phyloP scores from a whole-genome alignment of 2,329 filamentous ascomycete genomes.

The Arthroderma sp. region DNA sequence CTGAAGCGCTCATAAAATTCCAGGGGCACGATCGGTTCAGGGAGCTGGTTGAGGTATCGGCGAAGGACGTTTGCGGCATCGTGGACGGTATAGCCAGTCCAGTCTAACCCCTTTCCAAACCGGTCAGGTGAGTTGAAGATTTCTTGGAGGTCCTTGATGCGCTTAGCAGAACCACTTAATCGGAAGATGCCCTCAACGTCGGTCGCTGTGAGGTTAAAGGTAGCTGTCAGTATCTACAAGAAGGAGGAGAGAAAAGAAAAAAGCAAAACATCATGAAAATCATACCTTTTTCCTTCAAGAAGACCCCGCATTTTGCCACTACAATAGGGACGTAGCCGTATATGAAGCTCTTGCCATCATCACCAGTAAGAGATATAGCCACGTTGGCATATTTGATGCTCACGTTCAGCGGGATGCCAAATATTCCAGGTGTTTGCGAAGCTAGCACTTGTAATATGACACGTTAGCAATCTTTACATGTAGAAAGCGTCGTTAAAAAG shows the following conservation, averaged over 20 bases:
- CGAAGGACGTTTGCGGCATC: conserved; percentile 94
- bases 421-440: conserved; percentile 55
- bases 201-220: conserved; percentile 59
- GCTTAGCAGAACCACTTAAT: conserved; percentile 87
- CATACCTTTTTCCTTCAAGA: conserved; percentile 92
- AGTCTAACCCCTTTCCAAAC: conserved; percentile 92
- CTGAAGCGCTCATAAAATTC: conserved; percentile 88
- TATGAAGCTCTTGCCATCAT: conserved; percentile 87
- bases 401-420: conserved; percentile 81
- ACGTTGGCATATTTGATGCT: conserved; percentile 98
- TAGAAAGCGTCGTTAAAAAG: no score
- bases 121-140: conserved; percentile 89
- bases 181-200: conserved; percentile 94
- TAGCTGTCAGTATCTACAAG: conserved; percentile 18
- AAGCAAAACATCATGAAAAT: conserved; percentile 12
- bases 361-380: conserved; percentile 88
- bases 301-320: conserved; percentile 95
- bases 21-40: conserved; percentile 89
- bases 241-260: conserved; percentile 3
- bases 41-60: conserved; percentile 88
- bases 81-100: conserved; percentile 96
- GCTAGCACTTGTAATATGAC: conserved; percentile 5
- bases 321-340: conserved; percentile 98
- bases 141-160: conserved; percentile 89
- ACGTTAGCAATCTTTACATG: no score